Evolutionary conservation across 2,329 filamentous ascomycete species (phyloP), one percentile per base, ranked within the genome.

Genomic region (Alternaria brassicae): DNA sequence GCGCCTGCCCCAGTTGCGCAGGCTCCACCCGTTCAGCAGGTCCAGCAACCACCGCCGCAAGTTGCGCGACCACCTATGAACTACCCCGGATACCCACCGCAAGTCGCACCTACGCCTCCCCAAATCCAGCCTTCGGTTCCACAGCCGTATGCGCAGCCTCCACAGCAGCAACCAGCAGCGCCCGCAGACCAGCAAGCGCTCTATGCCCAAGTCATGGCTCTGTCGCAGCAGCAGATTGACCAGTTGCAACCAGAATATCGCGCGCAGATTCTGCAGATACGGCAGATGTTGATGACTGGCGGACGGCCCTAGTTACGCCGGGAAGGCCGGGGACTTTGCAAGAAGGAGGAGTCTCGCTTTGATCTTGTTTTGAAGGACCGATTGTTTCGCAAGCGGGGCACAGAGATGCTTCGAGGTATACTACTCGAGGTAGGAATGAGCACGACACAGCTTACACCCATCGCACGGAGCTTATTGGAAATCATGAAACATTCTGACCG

Each of bases 141-240:
- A 1, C 71, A 72, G 36, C 79, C 80, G 9, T 85, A 84, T 49
- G 81, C 80, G 9, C 77, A 80, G 50, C 79, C 81, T 51, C 77
- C 81, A n/a, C 63, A 41, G 17, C 63, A 58, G 12, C 62, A 56
- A 40, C 65, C 58, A 44, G 41, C 57, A 15, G 36, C 76, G 71
- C 37, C 73, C 72, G 27, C 72, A 73, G 41, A 72, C 76, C 86
- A 91, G 40, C 88, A 91, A 47, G 87, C 89, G 41, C 84, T 97
- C 53, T 88, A 97, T 76, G 86, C 90, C 63, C 91, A 93, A 69
- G 90, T 97, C 47, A 83, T 97, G 81, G 86, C 85, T 53, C 88
- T 97, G 81, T 87, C 92, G 2, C 90, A 91, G 71, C 85, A 91
- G 58, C 87, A 91, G 56, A 93, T 98, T 68, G 90, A 94, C 74